Percentiles rank a stretch among this genome's conserved stretches.
phyloP scores from a whole-genome alignment of 139 green algal species.

The Parachlorella kessleri region DNA sequence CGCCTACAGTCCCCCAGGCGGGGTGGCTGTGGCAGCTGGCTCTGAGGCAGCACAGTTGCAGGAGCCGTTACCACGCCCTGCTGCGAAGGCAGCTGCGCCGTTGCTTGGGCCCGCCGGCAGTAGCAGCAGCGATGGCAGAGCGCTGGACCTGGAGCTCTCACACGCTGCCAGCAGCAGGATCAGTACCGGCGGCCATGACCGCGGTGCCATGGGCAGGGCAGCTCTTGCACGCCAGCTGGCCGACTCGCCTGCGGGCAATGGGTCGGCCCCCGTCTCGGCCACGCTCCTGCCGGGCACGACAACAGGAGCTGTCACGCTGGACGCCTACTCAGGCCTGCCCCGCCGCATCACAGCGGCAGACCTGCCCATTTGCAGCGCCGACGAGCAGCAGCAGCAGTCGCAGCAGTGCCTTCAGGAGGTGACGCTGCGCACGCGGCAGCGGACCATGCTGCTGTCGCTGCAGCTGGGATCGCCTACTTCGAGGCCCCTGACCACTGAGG shows the following conservation, averaged over 20 bases:
- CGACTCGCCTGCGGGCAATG: background rate
- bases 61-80: too few relatives aligned
- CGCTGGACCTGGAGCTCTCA: background rate
- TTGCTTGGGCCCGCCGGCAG: too few relatives aligned
- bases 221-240: background rate
- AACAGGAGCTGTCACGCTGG: background rate
- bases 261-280: background rate
- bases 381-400: background rate
- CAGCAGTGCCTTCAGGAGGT: slow-evolving; percentile 9
- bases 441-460: slow-evolving; percentile 2
- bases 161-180: background rate
- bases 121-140: too few relatives aligned
- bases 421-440: slow-evolving; percentile 12
- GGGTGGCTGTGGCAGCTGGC: too few relatives aligned
- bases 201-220: background rate
- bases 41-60: too few relatives aligned
- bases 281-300: background rate
- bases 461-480: slow-evolving; percentile 1
- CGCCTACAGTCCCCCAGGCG: background rate
- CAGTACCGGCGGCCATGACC: background rate
- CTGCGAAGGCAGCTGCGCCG: too few relatives aligned
- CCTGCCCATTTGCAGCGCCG: slow-evolving; percentile 3
- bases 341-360: background rate
- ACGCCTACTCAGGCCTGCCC: slow-evolving; percentile 26
- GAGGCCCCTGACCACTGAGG: background rate